Evolutionary conservation across 805 yeast species (phyloP), one percentile per base, ranked within the genome.

Genomic region (Myxozyma neglecta): DNA sequence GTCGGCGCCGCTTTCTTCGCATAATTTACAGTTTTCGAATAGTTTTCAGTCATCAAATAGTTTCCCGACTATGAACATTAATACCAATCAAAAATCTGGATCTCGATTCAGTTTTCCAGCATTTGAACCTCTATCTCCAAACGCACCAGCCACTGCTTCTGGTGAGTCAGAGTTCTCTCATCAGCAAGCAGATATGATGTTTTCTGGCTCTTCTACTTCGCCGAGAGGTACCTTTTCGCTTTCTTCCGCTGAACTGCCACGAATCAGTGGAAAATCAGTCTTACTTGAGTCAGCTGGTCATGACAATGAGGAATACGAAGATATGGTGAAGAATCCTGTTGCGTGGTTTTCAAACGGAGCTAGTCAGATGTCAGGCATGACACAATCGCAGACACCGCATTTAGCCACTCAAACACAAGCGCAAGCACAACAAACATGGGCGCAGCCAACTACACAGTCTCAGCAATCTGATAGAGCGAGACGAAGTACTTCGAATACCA

Each of bases 261-360:
- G 68, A 16, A 50, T 60, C 16, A 62, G 71, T 35, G 75, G 75
- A 6, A 70, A 73, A 52, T 68, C 72, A 16, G 59, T 72, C 39
- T 57, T 72, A 49, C 49, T 72, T 36, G 75, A 72, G 56, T 69
- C 73, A 11, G 68, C 69, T 16, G 70, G 69, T 39, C 61, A 69
- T 9, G 74, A 71, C 18, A 72, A 72, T 51, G 72, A 71, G 35
- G 74, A 70, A 56, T 72, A 70, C 46, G 70, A 68, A 50, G 71
- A 68, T 42, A 59, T 72, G 48, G 74, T 72, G 24, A 70, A 69
- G 47, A 73, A 71, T 56, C 71, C 74, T 2, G 66, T 66, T 2
- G 67, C 70, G 16, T 71, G 73, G 70, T 59, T 69, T 51, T 52
- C 68, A 14, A 53, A 55, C 44, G 49, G 44, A 18, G 13, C 50